These are phyloP conservation scores for Hypoxylon fuscum DNA, from an alignment of 495 filamentous ascomycete genomes.

Conservation along the genomic window DNA sequence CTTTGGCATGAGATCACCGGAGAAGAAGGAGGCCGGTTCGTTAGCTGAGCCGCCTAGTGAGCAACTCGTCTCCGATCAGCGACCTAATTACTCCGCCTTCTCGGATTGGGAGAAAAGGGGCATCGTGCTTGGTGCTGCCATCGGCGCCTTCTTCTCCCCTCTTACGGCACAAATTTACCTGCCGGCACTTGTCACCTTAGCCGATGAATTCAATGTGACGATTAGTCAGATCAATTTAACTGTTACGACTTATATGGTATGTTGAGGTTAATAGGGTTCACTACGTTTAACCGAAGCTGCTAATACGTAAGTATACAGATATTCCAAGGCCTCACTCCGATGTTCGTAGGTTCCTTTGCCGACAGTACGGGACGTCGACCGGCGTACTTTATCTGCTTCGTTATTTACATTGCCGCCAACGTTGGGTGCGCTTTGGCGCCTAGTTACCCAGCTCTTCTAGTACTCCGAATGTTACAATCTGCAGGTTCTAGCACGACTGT, in stretches of 20 bases:
- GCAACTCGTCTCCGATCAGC: slow-evolving; percentile 9
- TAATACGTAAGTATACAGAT: slow-evolving; percentile 37
- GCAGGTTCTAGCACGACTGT: slow-evolving; percentile 61
- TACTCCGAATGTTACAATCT: slow-evolving; percentile 63
- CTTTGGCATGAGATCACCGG: slow-evolving; percentile 2
- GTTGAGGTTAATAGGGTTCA: background rate
- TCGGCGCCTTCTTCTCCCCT: slow-evolving; percentile 73
- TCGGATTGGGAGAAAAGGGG: slow-evolving; percentile 63
- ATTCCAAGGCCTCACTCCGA: slow-evolving; percentile 60
- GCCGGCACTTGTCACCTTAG: slow-evolving; percentile 67
- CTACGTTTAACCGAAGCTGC: slow-evolving; percentile 1
- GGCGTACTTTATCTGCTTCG: slow-evolving; percentile 60
- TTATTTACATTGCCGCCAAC: slow-evolving; percentile 63
- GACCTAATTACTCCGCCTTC: slow-evolving; percentile 61
- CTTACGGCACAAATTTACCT: slow-evolving; percentile 77
- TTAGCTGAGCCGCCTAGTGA: slow-evolving; percentile 37
- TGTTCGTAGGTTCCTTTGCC: slow-evolving; percentile 59
- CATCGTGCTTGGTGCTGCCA: slow-evolving; percentile 68
- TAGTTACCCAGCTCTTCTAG: slow-evolving; percentile 59
- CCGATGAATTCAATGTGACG: slow-evolving; percentile 62
- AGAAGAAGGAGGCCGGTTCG: slow-evolving; percentile 1
- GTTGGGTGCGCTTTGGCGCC: slow-evolving; percentile 62
- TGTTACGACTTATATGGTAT: slow-evolving; percentile 65
- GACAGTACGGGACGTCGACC: slow-evolving; percentile 60
- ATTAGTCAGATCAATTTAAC: slow-evolving; percentile 68